Evolutionary conservation across 2,329 filamentous ascomycete species (phyloP), one percentile per base, ranked within the genome.

Genomic region (Pseudonectria foliicola): DNA sequence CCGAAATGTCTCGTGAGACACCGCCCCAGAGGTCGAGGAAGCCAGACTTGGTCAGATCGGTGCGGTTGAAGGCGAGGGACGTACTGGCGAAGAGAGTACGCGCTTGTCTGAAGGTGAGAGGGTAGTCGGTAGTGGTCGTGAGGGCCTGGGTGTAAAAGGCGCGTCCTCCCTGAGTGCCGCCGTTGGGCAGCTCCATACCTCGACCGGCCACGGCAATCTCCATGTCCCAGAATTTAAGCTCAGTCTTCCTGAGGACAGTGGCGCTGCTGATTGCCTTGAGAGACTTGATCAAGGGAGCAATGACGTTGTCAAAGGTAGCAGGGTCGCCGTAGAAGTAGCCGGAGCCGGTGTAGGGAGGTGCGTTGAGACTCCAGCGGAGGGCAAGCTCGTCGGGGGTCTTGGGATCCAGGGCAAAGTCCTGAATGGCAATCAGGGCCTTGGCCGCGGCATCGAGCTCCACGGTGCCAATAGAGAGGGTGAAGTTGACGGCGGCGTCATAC

Each of bases 261-360:
- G 33, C 21, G 4, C 35, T 34, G 25, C 29, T 45, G 10, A 51
- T 46, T 0, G 34, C 16, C 34, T 43, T 38, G 12, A 51, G 40
- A 2, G 33, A 35, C 3, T 30, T 31, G 10, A 48, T 10, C 0
- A 51, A 31, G 13, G 48, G 48, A 3, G 31, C 23, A 10, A 50
- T 33, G 1, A 38, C 26, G 3, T 25, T 16, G 31, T 52, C 49
- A 13, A 52, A 52, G 3, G 31, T 35, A 7, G 37, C 24, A 0
- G 49, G 49, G 27, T 52, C 28, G n/a, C 49, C 49, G 13, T 52
- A 52, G n/a, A 52, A 52, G 33, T 52, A 52, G 13, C 49, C 48
- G 10, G 16, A 24, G 6, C 44, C 46, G 10, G 34, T 37, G 35
- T 38, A 44, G 2, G 44, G 44, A 30, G 37, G 26, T 2, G 31